A percentile compares a stretch with the other conserved stretches of the same genome.
Conservation (phyloP, 768 basidiomycete genomes). For the Tricholoma terreum region DNA sequence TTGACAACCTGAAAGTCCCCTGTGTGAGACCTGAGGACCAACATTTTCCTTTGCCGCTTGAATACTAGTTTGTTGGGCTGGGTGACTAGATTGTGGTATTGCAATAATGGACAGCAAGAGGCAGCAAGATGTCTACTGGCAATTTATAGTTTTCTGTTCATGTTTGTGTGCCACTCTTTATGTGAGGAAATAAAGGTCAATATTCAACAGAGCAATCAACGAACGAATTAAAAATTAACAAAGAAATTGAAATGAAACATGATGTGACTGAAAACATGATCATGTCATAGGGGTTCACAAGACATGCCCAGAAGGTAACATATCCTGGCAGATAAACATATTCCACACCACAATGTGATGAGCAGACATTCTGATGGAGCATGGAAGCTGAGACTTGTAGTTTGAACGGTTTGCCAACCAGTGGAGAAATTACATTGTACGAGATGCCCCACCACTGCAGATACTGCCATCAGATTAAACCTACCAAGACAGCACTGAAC, state of each 20-base stretch:
- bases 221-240: neutral
- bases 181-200: neutral
- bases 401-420: neutral
- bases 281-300: neutral
- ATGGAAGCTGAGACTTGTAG: too few relatives aligned
- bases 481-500: neutral
- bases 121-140: neutral
- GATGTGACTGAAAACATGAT: neutral
- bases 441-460: neutral
- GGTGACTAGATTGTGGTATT: neutral
- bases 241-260: neutral
- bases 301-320: neutral
- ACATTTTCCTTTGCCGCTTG: neutral
- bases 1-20: neutral
- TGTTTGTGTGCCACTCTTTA: neutral
- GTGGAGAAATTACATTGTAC: neutral
- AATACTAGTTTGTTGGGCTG: neutral
- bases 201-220: neutral
- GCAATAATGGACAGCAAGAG: neutral
- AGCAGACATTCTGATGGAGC: neutral
- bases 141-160: neutral
- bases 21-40: neutral
- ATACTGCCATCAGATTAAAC: constrained; percentile 3
- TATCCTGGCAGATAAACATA: neutral
- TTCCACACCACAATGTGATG: neutral